Base-by-base conservation (phyloP, 352 stramenopile species). In the Globisporangium cylindrosporum region DNA sequence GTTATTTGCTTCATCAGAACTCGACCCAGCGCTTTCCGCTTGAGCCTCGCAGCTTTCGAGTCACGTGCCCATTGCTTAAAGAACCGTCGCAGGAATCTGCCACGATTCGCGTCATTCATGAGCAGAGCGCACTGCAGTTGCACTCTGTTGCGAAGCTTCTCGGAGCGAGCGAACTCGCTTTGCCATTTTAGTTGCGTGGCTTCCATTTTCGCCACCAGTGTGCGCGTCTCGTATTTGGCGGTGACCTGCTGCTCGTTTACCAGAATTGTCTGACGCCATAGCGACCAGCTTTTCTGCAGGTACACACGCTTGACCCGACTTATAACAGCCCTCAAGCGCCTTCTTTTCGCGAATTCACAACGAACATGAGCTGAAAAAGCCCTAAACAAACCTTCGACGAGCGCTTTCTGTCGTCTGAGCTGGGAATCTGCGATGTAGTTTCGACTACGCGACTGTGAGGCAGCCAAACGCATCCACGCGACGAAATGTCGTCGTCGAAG, bases 201-300 rank as follows among this genome's bases (percentile, higher is more conserved):
- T 46, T 61, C 57, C 57, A 59, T 65, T 24, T 14, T 18, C 22
- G 51, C 14, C 22, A 24, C 34, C 22, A 64, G 3, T 5, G 32
- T 10, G 34, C 29, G 64, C 1, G 57, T 65, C 29, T 55, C 56
- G 18, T 46, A 46, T 25, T 60, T 6, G 1, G 53, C 49, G 7
- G 10, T 18, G 8, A 29, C 22, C 3, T 41, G 56, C 12, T 65
- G 22, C 22, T 70, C 64, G 15, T 51, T 46, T 4, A 61, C 5
- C 18, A 55, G 9, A 12, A 70, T 20, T 8, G 22, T 24, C 22
- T 70, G 41, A 24, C 51, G 64, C 64, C 64, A 70, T 36, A 43
- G 68, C 12, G 69, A 41, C 75, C 75, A 82, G 15, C 71, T 68
- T 38, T 27, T 62, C 14, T 76, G 46, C 43, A 82, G 24, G 46